phyloP scores from a whole-genome alignment of 1,284 basidiomycete genomes.

The Cerrena zonata region DNA sequence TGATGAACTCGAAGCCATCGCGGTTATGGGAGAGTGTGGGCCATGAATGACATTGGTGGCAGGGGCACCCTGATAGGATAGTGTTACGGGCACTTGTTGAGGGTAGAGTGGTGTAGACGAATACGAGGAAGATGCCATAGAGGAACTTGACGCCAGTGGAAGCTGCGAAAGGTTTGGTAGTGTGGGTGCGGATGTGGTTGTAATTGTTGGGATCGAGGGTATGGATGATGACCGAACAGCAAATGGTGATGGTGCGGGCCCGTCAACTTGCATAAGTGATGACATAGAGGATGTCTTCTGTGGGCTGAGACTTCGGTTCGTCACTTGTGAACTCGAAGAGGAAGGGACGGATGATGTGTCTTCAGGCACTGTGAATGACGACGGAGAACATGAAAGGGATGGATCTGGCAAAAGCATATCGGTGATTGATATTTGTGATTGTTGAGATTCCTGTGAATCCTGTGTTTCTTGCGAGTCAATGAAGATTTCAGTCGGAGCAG shows the following conservation, averaged over 20 bases:
- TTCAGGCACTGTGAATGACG: neutral
- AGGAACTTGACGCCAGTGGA: neutral
- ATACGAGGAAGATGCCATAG: neutral
- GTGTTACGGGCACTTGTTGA: neutral
- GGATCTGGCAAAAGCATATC: no score
- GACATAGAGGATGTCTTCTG: neutral
- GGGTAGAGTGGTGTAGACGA: neutral
- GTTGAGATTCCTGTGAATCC: neutral
- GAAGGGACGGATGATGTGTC: neutral
- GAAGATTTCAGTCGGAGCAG: no score
- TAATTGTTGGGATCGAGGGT: neutral
- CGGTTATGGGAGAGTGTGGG: neutral
- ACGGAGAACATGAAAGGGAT: neutral
- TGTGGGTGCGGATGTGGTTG: neutral
- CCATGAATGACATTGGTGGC: neutral
- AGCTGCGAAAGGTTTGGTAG: neutral
- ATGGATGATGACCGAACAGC: neutral
- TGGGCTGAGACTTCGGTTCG: neutral
- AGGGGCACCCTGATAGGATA: neutral
- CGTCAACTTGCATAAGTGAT: neutral
- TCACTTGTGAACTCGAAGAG: neutral
- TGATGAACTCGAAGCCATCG: neutral
- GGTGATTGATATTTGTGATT: neutral
- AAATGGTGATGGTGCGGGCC: neutral
- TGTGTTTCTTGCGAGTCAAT: no score